A percentile compares a stretch with the other conserved stretches of the same genome.
Conservation (phyloP, 73 alveolate genomes). For the Blepharisma stoltei region DNA sequence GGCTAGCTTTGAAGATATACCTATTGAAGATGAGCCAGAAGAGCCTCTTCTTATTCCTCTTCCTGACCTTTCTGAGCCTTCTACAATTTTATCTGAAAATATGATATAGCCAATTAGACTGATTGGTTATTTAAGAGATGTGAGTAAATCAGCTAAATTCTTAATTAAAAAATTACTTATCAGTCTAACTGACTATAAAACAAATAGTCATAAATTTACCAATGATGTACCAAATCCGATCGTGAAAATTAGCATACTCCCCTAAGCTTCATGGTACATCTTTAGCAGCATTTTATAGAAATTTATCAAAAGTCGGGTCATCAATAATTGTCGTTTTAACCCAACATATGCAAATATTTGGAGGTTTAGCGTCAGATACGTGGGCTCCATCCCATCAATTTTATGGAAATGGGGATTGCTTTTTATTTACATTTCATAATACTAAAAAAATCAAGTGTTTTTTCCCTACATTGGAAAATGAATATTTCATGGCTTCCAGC, state of each 20-base stretch:
- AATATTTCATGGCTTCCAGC: constrained; percentile 5
- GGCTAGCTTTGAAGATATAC: too few relatives aligned
- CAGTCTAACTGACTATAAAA: too few relatives aligned
- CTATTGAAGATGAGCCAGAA: too few relatives aligned
- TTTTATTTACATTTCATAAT: constrained; percentile 17
- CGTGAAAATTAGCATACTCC: constrained; percentile 9
- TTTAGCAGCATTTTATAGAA: neutral
- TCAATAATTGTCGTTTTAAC: neutral
- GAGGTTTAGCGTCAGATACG: constrained; percentile 6
- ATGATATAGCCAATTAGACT: too few relatives aligned
- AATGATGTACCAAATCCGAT: neutral
- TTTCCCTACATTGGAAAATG: neutral
- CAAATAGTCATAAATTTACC: neutral
- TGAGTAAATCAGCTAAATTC: too few relatives aligned
- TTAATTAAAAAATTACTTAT: too few relatives aligned
- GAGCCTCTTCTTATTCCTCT: neutral
- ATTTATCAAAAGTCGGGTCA: neutral
- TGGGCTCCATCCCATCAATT: neutral
- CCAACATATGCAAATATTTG: neutral
- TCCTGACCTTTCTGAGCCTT: constrained; percentile 36
- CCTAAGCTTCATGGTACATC: constrained; percentile 17
- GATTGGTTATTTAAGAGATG: too few relatives aligned
- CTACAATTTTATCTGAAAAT: constrained; percentile 42
- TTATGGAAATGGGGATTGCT: constrained; percentile 32
- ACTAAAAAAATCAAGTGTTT: constrained; percentile 12